A percentile compares a stretch with the other conserved stretches of the same genome.
These are phyloP conservation scores for Penicillium sp. DNA, from an alignment of 2,329 filamentous ascomycete species.

Conservation along the genomic window DNA sequence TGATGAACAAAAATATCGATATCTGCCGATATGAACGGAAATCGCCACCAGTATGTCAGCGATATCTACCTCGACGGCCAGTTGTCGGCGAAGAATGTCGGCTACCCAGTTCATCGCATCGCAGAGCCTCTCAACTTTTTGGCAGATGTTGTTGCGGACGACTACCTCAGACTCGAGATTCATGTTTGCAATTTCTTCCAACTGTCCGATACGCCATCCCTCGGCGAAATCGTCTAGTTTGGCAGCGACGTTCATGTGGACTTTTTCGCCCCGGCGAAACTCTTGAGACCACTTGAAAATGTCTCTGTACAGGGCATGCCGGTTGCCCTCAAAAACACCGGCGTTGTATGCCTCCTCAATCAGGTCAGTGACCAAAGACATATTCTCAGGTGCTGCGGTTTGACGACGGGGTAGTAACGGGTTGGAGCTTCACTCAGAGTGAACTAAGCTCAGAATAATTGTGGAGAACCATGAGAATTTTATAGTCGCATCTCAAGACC, in stretches of 20 bases:
- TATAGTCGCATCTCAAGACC: neutral
- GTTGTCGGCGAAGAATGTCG: neutral
- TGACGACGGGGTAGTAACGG: neutral
- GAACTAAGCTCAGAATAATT: neutral
- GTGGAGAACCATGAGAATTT: neutral
- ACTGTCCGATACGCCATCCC: neutral
- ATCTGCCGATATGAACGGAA: neutral
- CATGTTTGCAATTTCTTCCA: neutral
- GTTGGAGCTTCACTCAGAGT: neutral
- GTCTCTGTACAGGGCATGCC: neutral
- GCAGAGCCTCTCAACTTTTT: neutral
- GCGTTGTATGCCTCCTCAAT: neutral
- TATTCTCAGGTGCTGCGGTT: neutral
- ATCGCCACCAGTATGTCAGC: neutral
- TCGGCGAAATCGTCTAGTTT: neutral
- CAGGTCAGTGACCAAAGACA: neutral
- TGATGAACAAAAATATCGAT: neutral
- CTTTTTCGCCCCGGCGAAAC: neutral
- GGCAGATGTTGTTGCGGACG: neutral
- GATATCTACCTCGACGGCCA: neutral
- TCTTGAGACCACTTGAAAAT: conserved; percentile 1
- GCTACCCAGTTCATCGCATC: neutral
- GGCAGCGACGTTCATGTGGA: neutral
- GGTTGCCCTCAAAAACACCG: neutral
- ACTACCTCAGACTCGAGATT: neutral